These are phyloP conservation scores for Saururus chinensis DNA, from an alignment of 164 flowering plant genomes.

Conservation along the genomic window DNA sequence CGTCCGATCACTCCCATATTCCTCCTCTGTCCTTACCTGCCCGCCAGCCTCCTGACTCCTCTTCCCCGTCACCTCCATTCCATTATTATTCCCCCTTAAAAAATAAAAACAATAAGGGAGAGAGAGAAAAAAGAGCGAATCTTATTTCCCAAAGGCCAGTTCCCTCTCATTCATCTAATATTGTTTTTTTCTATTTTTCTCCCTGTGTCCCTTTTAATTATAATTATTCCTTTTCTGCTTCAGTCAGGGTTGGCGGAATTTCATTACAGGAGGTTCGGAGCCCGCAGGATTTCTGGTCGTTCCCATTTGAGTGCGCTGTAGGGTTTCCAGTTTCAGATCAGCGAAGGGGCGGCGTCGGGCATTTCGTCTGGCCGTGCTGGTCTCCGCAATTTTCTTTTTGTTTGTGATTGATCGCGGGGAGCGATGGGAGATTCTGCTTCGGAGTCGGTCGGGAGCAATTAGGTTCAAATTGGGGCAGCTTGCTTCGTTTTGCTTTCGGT, in stretches of 20 bases:
- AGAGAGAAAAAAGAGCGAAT: background rate
- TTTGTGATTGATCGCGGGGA: no score
- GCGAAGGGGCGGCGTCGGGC: background rate
- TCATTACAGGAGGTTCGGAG: background rate
- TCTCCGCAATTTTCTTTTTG: background rate
- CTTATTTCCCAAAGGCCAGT: no score
- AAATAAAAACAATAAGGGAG: background rate
- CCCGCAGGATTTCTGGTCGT: no score
- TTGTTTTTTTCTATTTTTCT: background rate
- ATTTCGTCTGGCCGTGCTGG: background rate
- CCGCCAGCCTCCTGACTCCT: background rate
- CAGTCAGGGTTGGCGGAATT: background rate
- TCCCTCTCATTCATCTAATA: no score
- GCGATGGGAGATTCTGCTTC: no score
- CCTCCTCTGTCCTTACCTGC: background rate
- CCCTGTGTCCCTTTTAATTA: no score
- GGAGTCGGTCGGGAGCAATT: no score
- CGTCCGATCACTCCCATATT: background rate
- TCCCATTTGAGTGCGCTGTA: background rate
- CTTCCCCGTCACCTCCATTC: background rate
- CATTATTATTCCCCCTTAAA: background rate
- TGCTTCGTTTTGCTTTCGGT: no score
- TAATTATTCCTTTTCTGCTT: background rate
- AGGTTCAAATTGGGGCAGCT: no score
- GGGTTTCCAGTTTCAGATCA: background rate